A percentile compares a stretch with the other conserved stretches of the same genome.
phyloP scores from a whole-genome alignment of 2,329 filamentous ascomycete species.

The Aspergillus sclerotialis region DNA sequence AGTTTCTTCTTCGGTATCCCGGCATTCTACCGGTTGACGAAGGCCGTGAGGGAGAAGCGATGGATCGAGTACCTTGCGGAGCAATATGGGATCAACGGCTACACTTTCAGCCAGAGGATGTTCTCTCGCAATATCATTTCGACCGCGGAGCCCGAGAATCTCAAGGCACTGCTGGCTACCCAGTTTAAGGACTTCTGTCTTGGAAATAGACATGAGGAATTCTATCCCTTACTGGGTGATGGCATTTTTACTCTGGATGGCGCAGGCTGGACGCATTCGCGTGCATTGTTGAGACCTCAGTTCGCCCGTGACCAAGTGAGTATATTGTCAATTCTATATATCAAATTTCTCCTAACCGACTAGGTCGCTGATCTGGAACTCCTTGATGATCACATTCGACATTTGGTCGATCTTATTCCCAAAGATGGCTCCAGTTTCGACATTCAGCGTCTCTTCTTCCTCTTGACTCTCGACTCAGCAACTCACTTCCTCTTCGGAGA shows the following conservation, averaged over 20 bases:
- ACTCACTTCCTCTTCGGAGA: constrained; percentile 81
- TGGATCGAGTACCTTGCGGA: constrained; percentile 22
- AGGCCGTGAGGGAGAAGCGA: constrained; percentile 20
- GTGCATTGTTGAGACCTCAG: constrained; percentile 74
- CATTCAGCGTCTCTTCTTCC: constrained; percentile 70
- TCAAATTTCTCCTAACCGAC: neutral
- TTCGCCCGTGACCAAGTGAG: constrained; percentile 79
- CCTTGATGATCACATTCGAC: constrained; percentile 71
- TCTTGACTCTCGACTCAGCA: constrained; percentile 73
- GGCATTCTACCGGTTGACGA: constrained; percentile 15
- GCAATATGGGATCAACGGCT: constrained; percentile 17
- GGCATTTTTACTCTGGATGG: constrained; percentile 65
- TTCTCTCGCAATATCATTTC: constrained; percentile 14
- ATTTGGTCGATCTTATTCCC: constrained; percentile 58
- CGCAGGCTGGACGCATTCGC: constrained; percentile 67
- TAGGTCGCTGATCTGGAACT: constrained; percentile 58
- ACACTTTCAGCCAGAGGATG: constrained; percentile 17
- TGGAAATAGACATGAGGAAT: constrained; percentile 66
- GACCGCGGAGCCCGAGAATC: constrained; percentile 49
- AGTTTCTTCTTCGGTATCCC: constrained; percentile 18
- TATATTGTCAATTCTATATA: neutral
- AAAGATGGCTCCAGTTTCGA: constrained; percentile 50
- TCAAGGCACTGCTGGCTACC: constrained; percentile 77
- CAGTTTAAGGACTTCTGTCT: constrained; percentile 81
- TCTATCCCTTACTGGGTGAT: constrained; percentile 34